These are phyloP conservation scores for Coemansia sp. DNA, from an alignment of 192 early-diverging fungal species.

Conservation along the genomic window DNA sequence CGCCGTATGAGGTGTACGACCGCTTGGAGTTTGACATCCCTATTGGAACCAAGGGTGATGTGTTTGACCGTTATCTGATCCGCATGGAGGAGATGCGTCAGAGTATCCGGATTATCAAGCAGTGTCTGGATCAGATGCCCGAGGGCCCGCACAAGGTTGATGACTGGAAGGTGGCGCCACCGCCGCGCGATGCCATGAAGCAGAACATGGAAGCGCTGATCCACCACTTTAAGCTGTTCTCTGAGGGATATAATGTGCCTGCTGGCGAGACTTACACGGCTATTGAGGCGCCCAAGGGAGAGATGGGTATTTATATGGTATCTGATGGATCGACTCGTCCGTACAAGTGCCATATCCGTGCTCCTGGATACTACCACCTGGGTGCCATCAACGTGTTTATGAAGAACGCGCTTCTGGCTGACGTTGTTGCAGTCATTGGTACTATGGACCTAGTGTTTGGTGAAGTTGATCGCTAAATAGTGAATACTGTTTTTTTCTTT, in stretches of 20 bases:
- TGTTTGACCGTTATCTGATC: constrained; percentile 93
- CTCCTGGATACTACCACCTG: constrained; percentile 94
- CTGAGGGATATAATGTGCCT: constrained; percentile 97
- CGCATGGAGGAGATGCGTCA: constrained; percentile 99
- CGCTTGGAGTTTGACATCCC: constrained; percentile 96
- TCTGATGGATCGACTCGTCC: constrained; percentile 92
- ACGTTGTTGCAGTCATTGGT: constrained; percentile 95
- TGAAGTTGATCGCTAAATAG: constrained; percentile 72
- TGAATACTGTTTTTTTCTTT: neutral
- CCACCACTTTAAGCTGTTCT: constrained; percentile 98
- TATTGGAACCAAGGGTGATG: constrained; percentile 90
- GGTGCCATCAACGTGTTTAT: constrained; percentile 86
- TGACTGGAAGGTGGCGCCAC: constrained; percentile 95
- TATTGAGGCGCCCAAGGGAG: constrained; percentile 98
- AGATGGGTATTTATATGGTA: constrained; percentile 94
- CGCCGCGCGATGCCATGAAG: constrained; percentile 92
- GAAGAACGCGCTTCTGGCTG: constrained; percentile 88
- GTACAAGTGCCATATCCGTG: constrained; percentile 96
- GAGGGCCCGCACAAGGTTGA: constrained; percentile 91
- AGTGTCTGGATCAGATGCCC: constrained; percentile 96
- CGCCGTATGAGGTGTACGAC: constrained; percentile 95
- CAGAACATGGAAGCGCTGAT: constrained; percentile 99
- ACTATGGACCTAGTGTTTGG: constrained; percentile 99
- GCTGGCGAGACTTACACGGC: constrained; percentile 96
- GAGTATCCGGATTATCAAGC: constrained; percentile 88